phyloP scores from a whole-genome alignment of 2,329 filamentous ascomycete species.

The Alternaria rosae region DNA sequence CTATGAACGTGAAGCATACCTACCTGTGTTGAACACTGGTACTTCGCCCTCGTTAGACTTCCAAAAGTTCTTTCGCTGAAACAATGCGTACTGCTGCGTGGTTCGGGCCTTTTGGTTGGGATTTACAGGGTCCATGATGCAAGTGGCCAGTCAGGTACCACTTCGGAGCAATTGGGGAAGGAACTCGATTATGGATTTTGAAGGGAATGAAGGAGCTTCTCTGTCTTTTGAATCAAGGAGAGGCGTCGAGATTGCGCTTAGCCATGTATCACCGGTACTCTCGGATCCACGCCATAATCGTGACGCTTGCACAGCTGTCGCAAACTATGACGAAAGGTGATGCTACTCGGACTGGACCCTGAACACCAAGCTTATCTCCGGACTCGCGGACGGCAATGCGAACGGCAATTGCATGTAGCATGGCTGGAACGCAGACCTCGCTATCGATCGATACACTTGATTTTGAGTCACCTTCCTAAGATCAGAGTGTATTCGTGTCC shows the following conservation, averaged over 20 bases:
- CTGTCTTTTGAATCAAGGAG: background rate
- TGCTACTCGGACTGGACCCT: conserved; percentile 12
- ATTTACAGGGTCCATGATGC: conserved; percentile 58
- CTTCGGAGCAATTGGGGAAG: background rate
- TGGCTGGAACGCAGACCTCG: background rate
- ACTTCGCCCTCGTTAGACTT: conserved; percentile 59
- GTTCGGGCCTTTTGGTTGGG: conserved; percentile 59
- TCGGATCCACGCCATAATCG: conserved; percentile 8
- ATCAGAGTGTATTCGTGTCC: background rate
- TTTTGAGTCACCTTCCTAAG: background rate
- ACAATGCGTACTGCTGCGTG: conserved; percentile 63
- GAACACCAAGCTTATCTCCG: conserved; percentile 10
- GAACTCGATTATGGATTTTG: background rate
- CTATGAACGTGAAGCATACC: background rate
- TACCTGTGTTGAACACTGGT: conserved; percentile 62
- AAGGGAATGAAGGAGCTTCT: background rate
- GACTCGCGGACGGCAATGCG: background rate
- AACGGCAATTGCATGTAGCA: background rate
- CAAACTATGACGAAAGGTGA: conserved; percentile 16
- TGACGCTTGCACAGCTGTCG: conserved; percentile 13
- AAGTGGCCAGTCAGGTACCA: background rate
- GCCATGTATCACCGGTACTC: background rate
- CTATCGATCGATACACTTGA: background rate
- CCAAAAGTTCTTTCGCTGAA: conserved; percentile 65
- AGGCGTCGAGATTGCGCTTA: background rate